Evolutionary conservation across 768 basidiomycete species (phyloP), one percentile per base, ranked within the genome.

Genomic region (Lactarius trivialis): DNA sequence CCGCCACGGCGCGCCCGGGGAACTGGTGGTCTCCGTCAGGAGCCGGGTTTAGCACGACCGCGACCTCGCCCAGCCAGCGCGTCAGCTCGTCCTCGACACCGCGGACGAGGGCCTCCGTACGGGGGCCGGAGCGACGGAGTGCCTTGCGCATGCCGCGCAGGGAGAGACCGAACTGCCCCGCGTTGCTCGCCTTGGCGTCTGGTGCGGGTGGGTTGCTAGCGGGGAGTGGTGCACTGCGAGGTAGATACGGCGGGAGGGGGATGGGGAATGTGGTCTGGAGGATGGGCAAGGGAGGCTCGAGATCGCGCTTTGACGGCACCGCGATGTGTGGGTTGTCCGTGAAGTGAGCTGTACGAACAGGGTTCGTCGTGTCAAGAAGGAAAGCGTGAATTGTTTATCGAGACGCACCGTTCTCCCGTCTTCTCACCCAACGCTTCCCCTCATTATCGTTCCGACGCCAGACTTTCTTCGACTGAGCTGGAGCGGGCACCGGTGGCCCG

Each of bases 91-190:
- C 69, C 70, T 93, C 91, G 26, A 92, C 75, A 41, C 85, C 85
- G n/a, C 73, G 73, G 2, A 91, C 86, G 33, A 92, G 82, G 9
- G 75, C 72, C 65, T 88, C 76, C 9, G 85, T 82, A 28, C 83
- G 78, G 8, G 82, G 78, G 2, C 86, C 85, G 2, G 80, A 78
- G 60, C 78, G 78, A 45, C 88, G 82, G 17, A 93, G 78, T 34
- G 84, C 79, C 55, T 82, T 78, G 37, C 90, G 80, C 77, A 85
- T 86, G 17, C 91, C 91, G 67, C 85, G 89, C 48, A 91, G 71
- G 54, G 88, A 85, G 53, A 90, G 76, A 14, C 87, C 86, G 74
- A 89, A 92, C 7, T 87, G 79, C 8, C 91, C 90, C 1, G 88
- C 86, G 70, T 83, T 81, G 43, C 88, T 82, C 15, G 85, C 82